These are phyloP conservation scores for Kuraishia molischiana DNA, from an alignment of 805 yeast species.

Conservation along the genomic window DNA sequence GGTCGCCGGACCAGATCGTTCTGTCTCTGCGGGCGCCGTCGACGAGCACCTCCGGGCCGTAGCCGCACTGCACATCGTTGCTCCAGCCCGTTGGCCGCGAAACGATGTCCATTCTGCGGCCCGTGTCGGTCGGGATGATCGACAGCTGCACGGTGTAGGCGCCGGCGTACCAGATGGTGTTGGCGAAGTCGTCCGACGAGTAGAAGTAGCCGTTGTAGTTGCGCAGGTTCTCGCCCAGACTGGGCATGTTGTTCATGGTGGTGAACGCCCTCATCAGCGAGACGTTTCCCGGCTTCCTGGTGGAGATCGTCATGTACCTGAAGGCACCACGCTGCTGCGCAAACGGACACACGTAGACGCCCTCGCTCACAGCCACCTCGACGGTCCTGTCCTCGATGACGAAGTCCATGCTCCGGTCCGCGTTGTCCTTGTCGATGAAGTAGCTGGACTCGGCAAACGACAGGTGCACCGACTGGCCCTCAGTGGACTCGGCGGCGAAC, in stretches of 20 bases:
- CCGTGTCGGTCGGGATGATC: constrained; percentile 36
- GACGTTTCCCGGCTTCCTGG: constrained; percentile 1
- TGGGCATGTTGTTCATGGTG: constrained; percentile 6
- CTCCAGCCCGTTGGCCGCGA: constrained; percentile 31
- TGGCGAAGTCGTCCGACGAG: constrained; percentile 33
- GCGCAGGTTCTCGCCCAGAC: constrained; percentile 5
- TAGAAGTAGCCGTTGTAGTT: constrained; percentile 3
- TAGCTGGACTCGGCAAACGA: constrained; percentile 4
- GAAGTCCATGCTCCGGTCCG: constrained; percentile 7
- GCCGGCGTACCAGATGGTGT: constrained; percentile 34
- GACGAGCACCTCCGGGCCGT: constrained; percentile 5
- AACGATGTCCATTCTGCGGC: constrained; percentile 22
- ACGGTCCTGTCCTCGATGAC: constrained; percentile 6
- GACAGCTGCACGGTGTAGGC: constrained; percentile 22
- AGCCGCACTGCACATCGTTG: constrained; percentile 5
- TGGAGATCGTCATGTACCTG: constrained; percentile 6
- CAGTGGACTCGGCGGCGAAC: constrained; percentile 3
- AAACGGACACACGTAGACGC: constrained; percentile 3
- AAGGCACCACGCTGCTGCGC: constrained; percentile 7
- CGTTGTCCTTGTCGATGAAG: constrained; percentile 4
- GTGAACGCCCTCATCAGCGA: constrained; percentile 3
- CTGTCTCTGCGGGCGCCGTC: constrained; percentile 8
- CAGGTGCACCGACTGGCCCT: constrained; percentile 4
- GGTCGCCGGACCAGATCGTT: constrained; percentile 8
- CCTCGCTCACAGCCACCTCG: constrained; percentile 3